Conservation (phyloP, 2,329 filamentous ascomycete genomes). For the Camptophora hylomeconis region DNA sequence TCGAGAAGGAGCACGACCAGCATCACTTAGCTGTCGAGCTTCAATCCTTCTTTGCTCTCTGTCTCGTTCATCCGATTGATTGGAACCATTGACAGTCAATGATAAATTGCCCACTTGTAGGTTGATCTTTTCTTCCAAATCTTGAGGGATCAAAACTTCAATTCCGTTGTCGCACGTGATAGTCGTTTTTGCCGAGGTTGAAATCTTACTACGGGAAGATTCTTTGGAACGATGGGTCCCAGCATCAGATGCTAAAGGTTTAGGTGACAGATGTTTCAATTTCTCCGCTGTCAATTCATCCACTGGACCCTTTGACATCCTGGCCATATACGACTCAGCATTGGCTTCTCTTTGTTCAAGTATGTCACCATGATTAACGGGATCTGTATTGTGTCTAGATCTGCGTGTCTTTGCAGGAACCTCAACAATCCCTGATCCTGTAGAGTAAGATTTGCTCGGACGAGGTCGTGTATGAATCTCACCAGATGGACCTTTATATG, state of each 20-base stretch:
- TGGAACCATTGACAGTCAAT: constrained; percentile 7
- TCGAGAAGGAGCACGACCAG: no score
- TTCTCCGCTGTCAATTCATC: constrained; percentile 13
- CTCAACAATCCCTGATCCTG: no score
- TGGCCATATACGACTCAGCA: constrained; percentile 12
- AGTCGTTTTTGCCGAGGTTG: no score
- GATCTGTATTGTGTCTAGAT: no score
- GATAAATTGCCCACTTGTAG: constrained; percentile 4
- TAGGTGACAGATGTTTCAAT: constrained; percentile 11
- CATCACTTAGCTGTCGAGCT: no score
- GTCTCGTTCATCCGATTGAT: constrained; percentile 3
- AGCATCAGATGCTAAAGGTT: constrained; percentile 8
- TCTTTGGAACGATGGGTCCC: constrained; percentile 12
- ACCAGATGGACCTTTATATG: constrained; percentile 2
- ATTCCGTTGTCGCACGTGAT: constrained; percentile 2
- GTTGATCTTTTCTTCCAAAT: background rate
- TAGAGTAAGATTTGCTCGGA: no score
- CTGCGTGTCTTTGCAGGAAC: no score
- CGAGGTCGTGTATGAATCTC: no score
- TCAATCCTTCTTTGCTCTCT: constrained; percentile 12
- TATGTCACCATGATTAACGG: no score
- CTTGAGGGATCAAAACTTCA: background rate
- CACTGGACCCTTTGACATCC: constrained; percentile 8
- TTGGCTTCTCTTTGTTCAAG: constrained; percentile 11
- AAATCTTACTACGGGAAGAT: no score